Base-by-base conservation (phyloP, 352 stramenopile species). In the Globisporangium carolinianum region DNA sequence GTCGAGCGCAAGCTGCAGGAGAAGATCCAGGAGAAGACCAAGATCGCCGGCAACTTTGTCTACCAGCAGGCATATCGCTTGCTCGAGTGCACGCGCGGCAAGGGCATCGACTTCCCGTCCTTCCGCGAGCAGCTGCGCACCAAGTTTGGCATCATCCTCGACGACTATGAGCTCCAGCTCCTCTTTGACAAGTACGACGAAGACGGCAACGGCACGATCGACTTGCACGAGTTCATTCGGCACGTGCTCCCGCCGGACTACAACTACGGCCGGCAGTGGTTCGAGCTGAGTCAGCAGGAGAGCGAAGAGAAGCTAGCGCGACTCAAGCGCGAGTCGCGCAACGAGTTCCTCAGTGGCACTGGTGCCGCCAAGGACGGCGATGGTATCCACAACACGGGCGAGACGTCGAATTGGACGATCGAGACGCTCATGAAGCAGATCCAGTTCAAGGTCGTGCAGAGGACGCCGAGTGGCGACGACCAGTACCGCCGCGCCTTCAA, bases 101-200 rank as follows among this genome's bases (percentile, higher is more conserved):
- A 91, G 48, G 79, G 81, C 51, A 93, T 93, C 58, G 80, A 91
- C 66, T 88, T 89, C 47, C 65, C 59, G 6, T 89, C 76, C 49
- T 93, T 93, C 53, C 70, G 69, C 9, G 79, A 91, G 60, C 79
- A 89, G 55, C 71, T 93, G 7, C 76, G 76, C 15, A 73, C 85
- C 60, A 91, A 89, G 51, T 88, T 93, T 60, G 80, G 78, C 11
- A 89, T 93, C 58, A 87, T 88, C 46, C 58, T 93, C 46, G 73
- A 88, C 51, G 83, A 91, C 49, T 58, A 38, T 38, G 83, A 93
- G 68, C 68, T 91, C 12, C 68, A 83, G 51, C 65, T 84, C 38
- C 73, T 95, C 4, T 95, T 95, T 58, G 77, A 89, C 67, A 91
- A 89, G 69, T 93, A 91, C 59, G 83, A 94, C 59, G 78, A 87